Percentiles rank a stretch among this genome's conserved stretches.
Evolutionary conservation across 495 filamentous ascomycete species (phyloP).

Genomic region (Penicillium odoratum): DNA sequence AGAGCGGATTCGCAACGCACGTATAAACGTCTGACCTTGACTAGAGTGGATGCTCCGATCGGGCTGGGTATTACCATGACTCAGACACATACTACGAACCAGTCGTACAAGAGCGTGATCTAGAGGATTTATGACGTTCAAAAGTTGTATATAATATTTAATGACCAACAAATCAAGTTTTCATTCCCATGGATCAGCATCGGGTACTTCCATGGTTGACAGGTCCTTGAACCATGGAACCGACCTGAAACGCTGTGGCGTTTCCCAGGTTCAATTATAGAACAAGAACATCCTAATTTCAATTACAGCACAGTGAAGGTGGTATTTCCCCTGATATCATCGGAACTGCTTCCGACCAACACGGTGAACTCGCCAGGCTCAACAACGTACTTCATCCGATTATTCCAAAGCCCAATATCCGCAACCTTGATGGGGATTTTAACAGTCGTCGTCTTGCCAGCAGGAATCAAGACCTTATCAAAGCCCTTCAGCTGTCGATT

Average conservation of each 20-base stretch:
- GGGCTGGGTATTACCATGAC: not conserved
- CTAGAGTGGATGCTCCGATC: constrained; percentile 6
- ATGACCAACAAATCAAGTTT: not conserved
- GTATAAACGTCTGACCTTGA: constrained; percentile 15
- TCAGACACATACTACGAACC: not conserved
- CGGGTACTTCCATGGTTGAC: not conserved
- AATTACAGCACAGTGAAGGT: constrained; percentile 50
- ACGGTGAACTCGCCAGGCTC: constrained; percentile 37
- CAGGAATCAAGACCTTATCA: constrained; percentile 50
- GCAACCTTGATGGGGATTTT: constrained; percentile 64
- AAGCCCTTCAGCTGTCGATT: constrained; percentile 57
- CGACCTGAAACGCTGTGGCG: not conserved
- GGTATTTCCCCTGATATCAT: constrained; percentile 45
- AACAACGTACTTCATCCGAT: constrained; percentile 71
- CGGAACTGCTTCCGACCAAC: constrained; percentile 59
- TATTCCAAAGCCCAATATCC: constrained; percentile 59
- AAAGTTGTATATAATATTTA: not conserved
- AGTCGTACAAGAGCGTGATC: not conserved
- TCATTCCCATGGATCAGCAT: not conserved
- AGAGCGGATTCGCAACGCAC: not conserved
- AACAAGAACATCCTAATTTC: not conserved
- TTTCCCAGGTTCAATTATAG: not conserved
- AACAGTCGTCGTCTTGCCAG: constrained; percentile 48
- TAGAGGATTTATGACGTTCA: not conserved
- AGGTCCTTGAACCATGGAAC: not conserved